These are phyloP conservation scores for Geopyxis carbonaria DNA, from an alignment of 495 filamentous ascomycete species.

Conservation along the genomic window DNA sequence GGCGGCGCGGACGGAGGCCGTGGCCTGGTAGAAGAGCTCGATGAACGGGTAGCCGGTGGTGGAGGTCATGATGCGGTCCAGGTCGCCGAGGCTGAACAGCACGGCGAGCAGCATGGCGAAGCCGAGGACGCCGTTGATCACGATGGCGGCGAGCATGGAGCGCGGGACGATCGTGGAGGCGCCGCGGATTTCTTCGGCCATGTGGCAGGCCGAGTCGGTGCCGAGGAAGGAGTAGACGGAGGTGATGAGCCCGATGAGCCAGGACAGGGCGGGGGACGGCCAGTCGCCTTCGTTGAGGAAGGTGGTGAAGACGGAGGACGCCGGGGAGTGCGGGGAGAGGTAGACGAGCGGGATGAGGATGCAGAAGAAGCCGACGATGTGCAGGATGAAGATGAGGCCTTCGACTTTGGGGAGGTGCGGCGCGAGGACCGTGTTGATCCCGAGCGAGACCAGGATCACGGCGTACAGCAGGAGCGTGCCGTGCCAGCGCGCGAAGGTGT, in stretches of 20 bases:
- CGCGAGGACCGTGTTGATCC: conserved; percentile 31
- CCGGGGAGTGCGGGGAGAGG: conserved; percentile 20
- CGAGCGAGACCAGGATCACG: conserved; percentile 27
- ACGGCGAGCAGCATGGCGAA: conserved; percentile 30
- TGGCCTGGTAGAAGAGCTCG: conserved; percentile 28
- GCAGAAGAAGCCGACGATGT: conserved; percentile 33
- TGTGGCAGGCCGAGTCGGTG: conserved; percentile 6
- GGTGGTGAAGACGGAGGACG: conserved; percentile 30
- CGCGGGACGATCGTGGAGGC: conserved; percentile 30
- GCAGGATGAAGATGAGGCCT: conserved; percentile 30
- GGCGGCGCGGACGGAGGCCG: conserved; percentile 24
- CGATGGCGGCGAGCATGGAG: conserved; percentile 29
- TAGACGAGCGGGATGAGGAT: conserved; percentile 31
- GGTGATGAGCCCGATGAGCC: conserved; percentile 31
- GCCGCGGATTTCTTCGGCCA: conserved; percentile 32
- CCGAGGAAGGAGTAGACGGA: conserved; percentile 28
- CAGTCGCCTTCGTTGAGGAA: conserved; percentile 32
- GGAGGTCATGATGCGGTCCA: conserved; percentile 27
- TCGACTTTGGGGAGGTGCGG: conserved; percentile 31
- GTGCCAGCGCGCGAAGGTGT: conserved; percentile 32
- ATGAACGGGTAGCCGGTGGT: conserved; percentile 34
- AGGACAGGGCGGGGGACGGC: conserved; percentile 28
- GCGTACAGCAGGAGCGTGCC: conserved; percentile 33
- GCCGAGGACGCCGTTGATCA: conserved; percentile 32
- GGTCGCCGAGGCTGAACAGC: conserved; percentile 31